Percentiles rank a stretch among this genome's conserved stretches.
These are phyloP conservation scores for Boletus vermiculosoides DNA, from an alignment of 768 basidiomycete species.

Conservation along the genomic window DNA sequence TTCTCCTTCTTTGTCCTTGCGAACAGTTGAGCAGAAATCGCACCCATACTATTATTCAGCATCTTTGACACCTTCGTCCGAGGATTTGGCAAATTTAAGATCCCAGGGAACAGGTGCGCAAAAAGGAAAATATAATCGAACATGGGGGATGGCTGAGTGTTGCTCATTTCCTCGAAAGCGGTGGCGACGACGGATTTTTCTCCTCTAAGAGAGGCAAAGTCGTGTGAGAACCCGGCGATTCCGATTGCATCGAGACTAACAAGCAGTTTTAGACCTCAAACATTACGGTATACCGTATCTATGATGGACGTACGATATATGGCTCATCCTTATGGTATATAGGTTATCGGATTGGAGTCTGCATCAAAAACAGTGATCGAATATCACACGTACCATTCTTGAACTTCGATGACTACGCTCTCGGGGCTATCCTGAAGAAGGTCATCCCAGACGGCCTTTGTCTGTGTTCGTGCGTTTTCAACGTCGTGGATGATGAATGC, in stretches of 20 bases:
- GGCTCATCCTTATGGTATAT: constrained; percentile 39
- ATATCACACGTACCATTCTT: constrained; percentile 38
- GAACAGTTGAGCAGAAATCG: constrained; percentile 36
- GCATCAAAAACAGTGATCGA: not conserved
- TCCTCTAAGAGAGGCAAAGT: constrained; percentile 44
- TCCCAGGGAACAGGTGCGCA: constrained; percentile 29
- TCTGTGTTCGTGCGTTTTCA: constrained; percentile 15
- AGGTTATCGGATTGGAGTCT: not conserved
- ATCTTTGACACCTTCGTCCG: constrained; percentile 25
- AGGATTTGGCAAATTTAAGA: constrained; percentile 34
- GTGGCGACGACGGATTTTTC: constrained; percentile 14
- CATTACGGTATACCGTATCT: not conserved
- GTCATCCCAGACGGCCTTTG: constrained; percentile 32
- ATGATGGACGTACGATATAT: constrained; percentile 37
- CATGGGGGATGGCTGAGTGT: constrained; percentile 23
- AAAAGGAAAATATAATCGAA: constrained; percentile 25
- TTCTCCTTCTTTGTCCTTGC: constrained; percentile 34
- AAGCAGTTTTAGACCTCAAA: not conserved
- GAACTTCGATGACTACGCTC: constrained; percentile 44
- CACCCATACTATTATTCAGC: constrained; percentile 30
- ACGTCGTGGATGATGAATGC: too few species aligned
- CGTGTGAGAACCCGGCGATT: constrained; percentile 44
- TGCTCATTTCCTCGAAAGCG: constrained; percentile 25
- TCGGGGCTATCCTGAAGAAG: constrained; percentile 24
- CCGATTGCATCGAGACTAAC: constrained; percentile 43